Base-by-base conservation (phyloP, 2,329 filamentous ascomycete species). In the Claviceps purpurea region DNA sequence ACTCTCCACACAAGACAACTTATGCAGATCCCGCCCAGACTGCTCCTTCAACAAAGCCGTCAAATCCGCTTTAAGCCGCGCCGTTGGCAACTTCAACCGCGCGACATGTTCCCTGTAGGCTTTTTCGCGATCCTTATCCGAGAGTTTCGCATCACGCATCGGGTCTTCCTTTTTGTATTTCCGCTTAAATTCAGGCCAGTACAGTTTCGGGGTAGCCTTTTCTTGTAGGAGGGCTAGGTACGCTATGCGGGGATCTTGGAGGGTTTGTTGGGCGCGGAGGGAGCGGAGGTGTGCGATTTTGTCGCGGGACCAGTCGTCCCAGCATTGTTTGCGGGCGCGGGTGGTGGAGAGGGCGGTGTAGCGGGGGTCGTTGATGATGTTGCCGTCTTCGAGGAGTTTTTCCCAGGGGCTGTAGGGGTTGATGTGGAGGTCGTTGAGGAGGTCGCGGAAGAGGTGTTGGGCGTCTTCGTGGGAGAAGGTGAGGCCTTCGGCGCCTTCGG, bases 151-250 rank as follows among this genome's bases (percentile, higher is more conserved):
- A 54, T 91, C 85, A 55, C 84, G 85, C 85, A 98, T 89, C 50
- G 83, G 78, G 0, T 78, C 68, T 57, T 95, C 89, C 57, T 85
- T 90, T 58, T 85, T 85, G 68, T 82, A 93, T 64, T 96, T 98
- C 38, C 93, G 77, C 61, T 87, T 89, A 69, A 98, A 98, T 65
- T 98, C 93, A 0, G 88, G 85, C 93, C 93, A 98, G 73, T 95
- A 98, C 1, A 98, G 76, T 69, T 95, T 97, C 0, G 88, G 85
- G 0, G 84, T 93, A 0, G 90, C 91, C 58, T 89, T 79, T 48
- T 84, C 79, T 56, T 91, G 82, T 34, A 98, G 73, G 56, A 98
- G 85, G 0, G 79, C 77, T 55, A 97, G 71, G 65, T 94, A 98
- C 1, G 84, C 81, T 57, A 95, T 85, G 47, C 78, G 76, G 1